Percentiles rank a stretch among this genome's conserved stretches.
These are phyloP conservation scores for Acaromyces ingoldii DNA, from an alignment of 1,284 basidiomycete species.

Conservation along the genomic window DNA sequence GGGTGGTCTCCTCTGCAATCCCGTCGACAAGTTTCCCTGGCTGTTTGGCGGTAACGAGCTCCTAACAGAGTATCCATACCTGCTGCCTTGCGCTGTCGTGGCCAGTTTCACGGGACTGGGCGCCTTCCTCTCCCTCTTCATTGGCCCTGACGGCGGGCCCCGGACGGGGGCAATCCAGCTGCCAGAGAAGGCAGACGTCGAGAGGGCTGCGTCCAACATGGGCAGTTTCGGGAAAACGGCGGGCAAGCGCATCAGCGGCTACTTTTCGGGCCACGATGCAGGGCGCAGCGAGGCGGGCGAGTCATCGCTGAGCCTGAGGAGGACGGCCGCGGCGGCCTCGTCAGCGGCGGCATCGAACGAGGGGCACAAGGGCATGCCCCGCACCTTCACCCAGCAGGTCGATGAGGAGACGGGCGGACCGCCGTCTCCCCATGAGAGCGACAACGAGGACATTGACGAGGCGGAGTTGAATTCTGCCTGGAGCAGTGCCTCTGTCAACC, in stretches of 20 bases:
- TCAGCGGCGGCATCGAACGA: slow-evolving; percentile 4
- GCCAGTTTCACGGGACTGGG: slow-evolving; percentile 58
- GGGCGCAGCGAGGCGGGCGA: slow-evolving; percentile 5
- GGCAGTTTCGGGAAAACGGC: slow-evolving; percentile 35
- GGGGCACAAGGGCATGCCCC: slow-evolving; percentile 15
- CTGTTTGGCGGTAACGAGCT: slow-evolving; percentile 61
- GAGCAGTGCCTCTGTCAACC: too few relatives aligned
- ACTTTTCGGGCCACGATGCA: slow-evolving; percentile 24
- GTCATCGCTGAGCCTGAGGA: slow-evolving; percentile 18
- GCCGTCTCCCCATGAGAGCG: slow-evolving; percentile 29
- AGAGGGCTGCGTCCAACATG: slow-evolving; percentile 13
- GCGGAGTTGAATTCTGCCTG: too few relatives aligned
- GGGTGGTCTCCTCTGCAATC: slow-evolving; percentile 59
- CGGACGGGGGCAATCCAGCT: slow-evolving; percentile 37
- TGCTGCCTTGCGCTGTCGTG: slow-evolving; percentile 74
- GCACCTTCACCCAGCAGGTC: slow-evolving; percentile 44
- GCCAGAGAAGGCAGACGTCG: slow-evolving; percentile 32
- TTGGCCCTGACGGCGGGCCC: slow-evolving; percentile 70
- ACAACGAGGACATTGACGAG: slow-evolving; percentile 30
- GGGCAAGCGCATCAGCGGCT: slow-evolving; percentile 39
- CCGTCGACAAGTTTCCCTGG: slow-evolving; percentile 75
- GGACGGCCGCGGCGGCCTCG: slow-evolving; percentile 12
- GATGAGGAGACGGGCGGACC: slow-evolving; percentile 45
- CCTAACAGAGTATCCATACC: slow-evolving; percentile 79
- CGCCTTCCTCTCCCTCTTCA: slow-evolving; percentile 77